phyloP scores from a whole-genome alignment of 2,329 filamentous ascomycete genomes.

The Calonectria pseudoturangicola region DNA sequence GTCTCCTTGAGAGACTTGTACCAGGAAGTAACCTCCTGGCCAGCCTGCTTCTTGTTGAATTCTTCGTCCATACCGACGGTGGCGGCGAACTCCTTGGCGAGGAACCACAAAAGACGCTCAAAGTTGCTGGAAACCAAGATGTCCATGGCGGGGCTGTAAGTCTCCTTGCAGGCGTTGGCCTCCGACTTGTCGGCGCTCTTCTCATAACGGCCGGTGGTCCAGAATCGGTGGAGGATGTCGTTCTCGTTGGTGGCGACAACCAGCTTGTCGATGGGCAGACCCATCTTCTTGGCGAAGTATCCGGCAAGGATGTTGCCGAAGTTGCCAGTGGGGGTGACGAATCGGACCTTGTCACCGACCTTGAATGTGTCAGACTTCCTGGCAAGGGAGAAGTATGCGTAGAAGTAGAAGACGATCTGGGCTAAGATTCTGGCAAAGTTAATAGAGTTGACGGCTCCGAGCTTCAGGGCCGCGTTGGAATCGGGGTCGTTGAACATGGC shows the following conservation, averaged over 20 bases:
- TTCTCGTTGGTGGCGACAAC: constrained; percentile 98
- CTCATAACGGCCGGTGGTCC: constrained; percentile 91
- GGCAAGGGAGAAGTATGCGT: constrained; percentile 90
- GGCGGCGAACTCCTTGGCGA: constrained; percentile 82
- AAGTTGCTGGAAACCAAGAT: constrained; percentile 98
- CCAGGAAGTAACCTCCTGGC: constrained; percentile 87
- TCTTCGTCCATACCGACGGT: constrained; percentile 77
- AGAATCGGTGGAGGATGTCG: constrained; percentile 97
- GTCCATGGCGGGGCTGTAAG: constrained; percentile 96
- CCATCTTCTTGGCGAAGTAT: constrained; percentile 94
- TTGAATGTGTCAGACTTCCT: constrained; percentile 76
- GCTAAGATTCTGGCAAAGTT: constrained; percentile 97
- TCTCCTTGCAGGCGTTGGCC: constrained; percentile 88
- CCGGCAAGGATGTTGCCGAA: constrained; percentile 96
- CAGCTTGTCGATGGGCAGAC: constrained; percentile 89
- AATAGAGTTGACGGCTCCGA: constrained; percentile 97
- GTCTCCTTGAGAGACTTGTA: constrained; percentile 85
- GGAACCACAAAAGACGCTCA: constrained; percentile 94
- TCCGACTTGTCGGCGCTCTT: constrained; percentile 81
- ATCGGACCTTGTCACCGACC: constrained; percentile 82
- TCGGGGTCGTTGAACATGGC: constrained; percentile 90
- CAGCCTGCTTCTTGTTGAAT: constrained; percentile 81
- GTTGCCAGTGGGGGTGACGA: constrained; percentile 95
- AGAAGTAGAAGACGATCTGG: constrained; percentile 98
- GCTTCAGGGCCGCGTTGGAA: constrained; percentile 87